Base-by-base conservation (phyloP, 179 eudicot species). In the Spergularia azorica region DNA sequence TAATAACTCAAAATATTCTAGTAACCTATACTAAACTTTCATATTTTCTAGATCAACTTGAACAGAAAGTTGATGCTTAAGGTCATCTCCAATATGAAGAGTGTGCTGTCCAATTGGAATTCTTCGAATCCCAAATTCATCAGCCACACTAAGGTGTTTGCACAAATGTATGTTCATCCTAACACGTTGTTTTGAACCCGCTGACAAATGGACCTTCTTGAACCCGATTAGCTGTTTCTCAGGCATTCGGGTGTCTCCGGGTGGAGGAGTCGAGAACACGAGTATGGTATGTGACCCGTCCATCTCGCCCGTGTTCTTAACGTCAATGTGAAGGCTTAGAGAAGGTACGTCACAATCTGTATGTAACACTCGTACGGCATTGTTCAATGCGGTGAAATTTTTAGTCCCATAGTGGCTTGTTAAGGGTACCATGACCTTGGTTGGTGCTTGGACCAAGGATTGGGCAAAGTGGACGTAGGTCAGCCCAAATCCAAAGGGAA, bases 401-500 rank as follows among this genome's bases (percentile, higher is more conserved):
- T 63, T 71, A 17, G 65, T 62, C 8, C 80, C 77, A 15, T 79
- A 56, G 68, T 66, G 73, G 78, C 60, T 80, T 63, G 79, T 55
- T 41, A 90, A 43, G 41, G 90, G 82, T 12, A 90, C 81, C 15
- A 79, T 77, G 61, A 87, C 69, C 7, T 76, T 69, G 6, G 85
- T 80, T 59, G 96, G 97, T 70, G 90, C 89, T 50, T 83, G 76
- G 81, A 76, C 94, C 57, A 93, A 38, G 26, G 86, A 65, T 46
- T 93, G 92, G 52, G 83, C 67, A 55, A 90, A 95, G 0, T 81
- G 83, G 9, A 94, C 87, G 80, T 96, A 96, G 65, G 93, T 94
- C 39, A 93, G 72, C 72, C 99, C 98, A 51, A 66, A 80, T n/a
- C 97, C 99, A 17, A 91, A 96, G 9, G 96, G 99, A 73, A 83